phyloP scores from a whole-genome alignment of 345 rosid genomes.

The Bruguiera sexangula region DNA sequence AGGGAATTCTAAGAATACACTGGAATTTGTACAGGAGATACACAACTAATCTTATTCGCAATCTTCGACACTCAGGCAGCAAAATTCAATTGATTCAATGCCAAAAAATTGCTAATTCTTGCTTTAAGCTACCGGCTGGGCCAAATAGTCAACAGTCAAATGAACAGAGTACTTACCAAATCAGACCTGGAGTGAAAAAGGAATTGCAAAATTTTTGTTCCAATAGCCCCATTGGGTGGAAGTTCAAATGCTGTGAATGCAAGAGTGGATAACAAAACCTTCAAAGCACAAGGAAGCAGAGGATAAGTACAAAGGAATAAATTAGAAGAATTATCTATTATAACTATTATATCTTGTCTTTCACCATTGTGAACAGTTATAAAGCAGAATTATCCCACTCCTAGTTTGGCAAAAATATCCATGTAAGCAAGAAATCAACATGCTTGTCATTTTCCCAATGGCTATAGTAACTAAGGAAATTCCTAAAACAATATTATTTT shows the following conservation, averaged over 20 bases:
- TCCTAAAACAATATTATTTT: no score
- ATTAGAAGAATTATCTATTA: not conserved
- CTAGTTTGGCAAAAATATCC: no score
- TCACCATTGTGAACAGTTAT: not conserved
- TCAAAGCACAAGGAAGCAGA: conserved; percentile 29
- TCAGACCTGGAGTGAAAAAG: conserved; percentile 90
- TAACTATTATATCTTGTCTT: not conserved
- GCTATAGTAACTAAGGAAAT: no score
- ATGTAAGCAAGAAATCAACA: no score
- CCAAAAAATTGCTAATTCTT: conserved; percentile 2
- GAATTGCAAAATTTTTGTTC: conserved; percentile 82
- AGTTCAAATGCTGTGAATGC: conserved; percentile 98
- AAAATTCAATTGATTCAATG: conserved; percentile 5
- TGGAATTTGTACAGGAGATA: not conserved
- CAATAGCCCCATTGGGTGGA: conserved; percentile 94
- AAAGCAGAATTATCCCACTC: not conserved
- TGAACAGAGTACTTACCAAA: conserved; percentile 49
- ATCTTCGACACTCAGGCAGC: conserved; percentile 7
- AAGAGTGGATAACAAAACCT: conserved; percentile 88
- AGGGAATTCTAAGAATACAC: not conserved
- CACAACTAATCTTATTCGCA: not conserved
- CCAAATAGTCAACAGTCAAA: not conserved
- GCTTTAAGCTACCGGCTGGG: not conserved
- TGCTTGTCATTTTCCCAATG: no score
- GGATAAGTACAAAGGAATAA: conserved; percentile 9